phyloP scores from a whole-genome alignment of 2,329 filamentous ascomycete species.

The Mycosphaerella sp. region DNA sequence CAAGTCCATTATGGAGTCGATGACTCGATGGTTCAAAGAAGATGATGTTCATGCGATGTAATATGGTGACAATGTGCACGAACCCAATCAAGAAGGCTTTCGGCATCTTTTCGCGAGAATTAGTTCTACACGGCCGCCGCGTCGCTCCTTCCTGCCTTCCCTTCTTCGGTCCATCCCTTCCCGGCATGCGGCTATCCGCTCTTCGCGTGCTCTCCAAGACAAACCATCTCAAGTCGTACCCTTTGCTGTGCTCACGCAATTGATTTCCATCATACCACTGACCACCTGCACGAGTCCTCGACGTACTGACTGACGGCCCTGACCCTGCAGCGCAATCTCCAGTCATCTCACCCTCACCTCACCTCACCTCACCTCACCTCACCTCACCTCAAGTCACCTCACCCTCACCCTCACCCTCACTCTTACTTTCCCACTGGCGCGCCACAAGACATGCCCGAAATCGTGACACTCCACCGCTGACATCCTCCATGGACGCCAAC shows the following conservation, averaged over 20 bases:
- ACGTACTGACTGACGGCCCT: background rate
- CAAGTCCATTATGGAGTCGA: no score
- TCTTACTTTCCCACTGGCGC: background rate
- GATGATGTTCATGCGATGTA: no score
- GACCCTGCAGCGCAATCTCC: background rate
- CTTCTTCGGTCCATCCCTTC: background rate
- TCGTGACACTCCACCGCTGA: constrained; percentile 7
- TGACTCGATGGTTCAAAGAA: no score
- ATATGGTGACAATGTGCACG: no score
- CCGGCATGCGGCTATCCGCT: background rate
- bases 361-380: no score
- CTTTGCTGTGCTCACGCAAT: background rate
- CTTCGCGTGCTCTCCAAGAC: background rate
- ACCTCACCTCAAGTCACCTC: no score
- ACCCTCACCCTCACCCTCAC: no score
- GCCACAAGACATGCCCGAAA: constrained; percentile 13
- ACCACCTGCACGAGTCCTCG: no score
- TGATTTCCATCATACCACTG: background rate
- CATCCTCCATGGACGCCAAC: constrained; percentile 10
- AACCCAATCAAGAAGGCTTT: no score
- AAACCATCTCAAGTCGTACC: background rate
- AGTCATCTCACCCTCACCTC: no score
- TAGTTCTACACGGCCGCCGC: no score
- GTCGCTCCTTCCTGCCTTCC: background rate
- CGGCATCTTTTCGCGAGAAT: background rate